Evolutionary conservation across 1,284 basidiomycete species (phyloP), one percentile per base, ranked within the genome.

Genomic region (Cutaneotrichosporon cutaneum): DNA sequence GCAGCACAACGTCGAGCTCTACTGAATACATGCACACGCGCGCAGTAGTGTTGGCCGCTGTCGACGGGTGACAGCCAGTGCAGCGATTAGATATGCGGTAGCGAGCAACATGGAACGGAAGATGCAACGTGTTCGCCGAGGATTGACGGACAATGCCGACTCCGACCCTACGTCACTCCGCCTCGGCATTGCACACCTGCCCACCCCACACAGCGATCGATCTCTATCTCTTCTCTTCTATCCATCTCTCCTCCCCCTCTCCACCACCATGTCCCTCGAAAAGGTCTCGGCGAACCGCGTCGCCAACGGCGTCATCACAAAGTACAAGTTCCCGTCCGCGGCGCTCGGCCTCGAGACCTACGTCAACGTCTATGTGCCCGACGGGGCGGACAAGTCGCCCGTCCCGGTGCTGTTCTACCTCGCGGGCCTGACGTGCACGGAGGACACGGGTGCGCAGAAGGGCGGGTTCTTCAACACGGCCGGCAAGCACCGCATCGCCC

Each of bases 401-500:
- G 90, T 89, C 0, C 94, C 94, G 0, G 82, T 95, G 3, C 82
- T 99, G 9, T 85, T 91, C 70, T 99, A 93, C 79, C 88, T 99
- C 52, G 88, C 94, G 3, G 95, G 95, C 3, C 79, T 99, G 60
- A 94, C 92, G 0, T 99, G 96, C 80, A 98, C 88, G 16, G 96
- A 98, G 77, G 95, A 98, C 77, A 98, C 92, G 63, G 95, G 90
- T 0, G 86, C 93, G 1, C 91, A 94, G 80, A 96, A 97, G 78
- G 92, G 90, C 27, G 85, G 85, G 10, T 92, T 96, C 79, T 81
- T 95, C 54, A 84, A 86, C 30, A 86, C 88, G 30, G 93, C 94
- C 1, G 85, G 90, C 2, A 82, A 86, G 36, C 87, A 94, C 71
- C 88, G 89, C 4, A 88, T 99, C 61, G 94, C 95, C 0, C 81